These are phyloP conservation scores for Yarrowia keelungensis DNA, from an alignment of 805 yeast genomes.

Conservation along the genomic window DNA sequence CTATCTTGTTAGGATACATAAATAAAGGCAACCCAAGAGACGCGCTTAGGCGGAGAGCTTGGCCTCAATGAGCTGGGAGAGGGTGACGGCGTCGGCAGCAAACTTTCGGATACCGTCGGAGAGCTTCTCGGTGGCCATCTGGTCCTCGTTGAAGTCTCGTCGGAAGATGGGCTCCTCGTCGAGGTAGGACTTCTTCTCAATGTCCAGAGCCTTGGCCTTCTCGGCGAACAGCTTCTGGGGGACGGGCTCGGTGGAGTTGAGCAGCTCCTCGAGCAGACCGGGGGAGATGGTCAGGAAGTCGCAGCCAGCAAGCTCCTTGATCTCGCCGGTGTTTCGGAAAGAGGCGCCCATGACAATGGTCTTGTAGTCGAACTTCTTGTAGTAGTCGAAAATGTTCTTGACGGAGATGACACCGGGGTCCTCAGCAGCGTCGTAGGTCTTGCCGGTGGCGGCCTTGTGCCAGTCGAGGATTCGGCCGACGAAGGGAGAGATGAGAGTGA, in stretches of 20 bases:
- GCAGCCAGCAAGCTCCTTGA: constrained; percentile 95
- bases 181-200: constrained; percentile 77
- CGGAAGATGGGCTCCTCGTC: constrained; percentile 91
- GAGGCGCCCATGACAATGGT: constrained; percentile 99
- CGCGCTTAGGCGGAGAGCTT: constrained; percentile 36
- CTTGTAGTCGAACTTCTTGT: constrained; percentile 94
- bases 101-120: constrained; percentile 98
- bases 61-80: constrained; percentile 53
- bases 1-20: constrained; percentile 37
- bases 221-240: constrained; percentile 82
- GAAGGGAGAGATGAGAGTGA: constrained; percentile 96
- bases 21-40: constrained; percentile 20
- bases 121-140: constrained; percentile 97
- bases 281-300: constrained; percentile 97
- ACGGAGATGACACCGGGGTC: constrained; percentile 98
- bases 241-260: constrained; percentile 76
- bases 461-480: constrained; percentile 99
- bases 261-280: constrained; percentile 83
- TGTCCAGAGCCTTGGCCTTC: constrained; percentile 61
- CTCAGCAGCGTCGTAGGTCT: constrained; percentile 75
- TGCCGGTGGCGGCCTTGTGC: constrained; percentile 94
- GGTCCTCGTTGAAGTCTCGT: constrained; percentile 90
- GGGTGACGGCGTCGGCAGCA: constrained; percentile 88
- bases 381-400: constrained; percentile 89
- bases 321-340: constrained; percentile 96